Base-by-base conservation (phyloP, 1,284 basidiomycete genomes). In the Boletellus deceptivus region DNA sequence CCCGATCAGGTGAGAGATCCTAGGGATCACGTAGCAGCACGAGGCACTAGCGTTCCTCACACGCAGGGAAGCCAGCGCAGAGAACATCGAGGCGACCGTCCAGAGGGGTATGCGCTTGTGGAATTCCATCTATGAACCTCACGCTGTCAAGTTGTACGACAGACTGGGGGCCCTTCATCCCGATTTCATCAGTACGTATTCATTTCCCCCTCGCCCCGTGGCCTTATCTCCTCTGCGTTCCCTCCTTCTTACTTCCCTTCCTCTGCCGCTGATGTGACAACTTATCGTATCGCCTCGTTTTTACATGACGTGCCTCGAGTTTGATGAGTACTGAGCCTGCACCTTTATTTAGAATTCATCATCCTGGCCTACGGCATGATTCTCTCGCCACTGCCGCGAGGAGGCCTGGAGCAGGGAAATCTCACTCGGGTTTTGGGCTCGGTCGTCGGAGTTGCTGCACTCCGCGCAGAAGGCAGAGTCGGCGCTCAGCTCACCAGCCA, bases 401-500 rank as follows among this genome's bases (percentile, higher is more conserved):
- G 70, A 55, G 76, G 82, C 72, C 68, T 66, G 58, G 79, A 84
- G 72, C 86, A 88, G 70, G 86, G 88, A 51, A 90, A 93, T 71
- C 78, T 97, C 57, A 91, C 89, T 67, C 84, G 95, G 52, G 82
- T 92, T 20, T 71, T 96, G 60, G 91, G 93, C 38, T 93, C 90
- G 34, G 80, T 98, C 35, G 86, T 96, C 48, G 95, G 91, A 39
- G 88, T 93, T 52, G 87, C 93, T n/a, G 89, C 92, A 57, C 79
- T 99, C 47, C 84, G 96, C 54, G 86, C 94, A 7, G 91, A 96
- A 66, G 86, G 83, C 31, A 80, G 90, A 44, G 94, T 98, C 50
- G 93, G 86, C 16, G 92, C 94, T 8, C 96, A 98, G 68, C 80
- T 98, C 50, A 89, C 79, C 10, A 91, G 88, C 64, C 96, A 99